These are phyloP conservation scores for Wickerhamomyces kurtzmanii DNA, from an alignment of 805 yeast genomes.

Conservation along the genomic window DNA sequence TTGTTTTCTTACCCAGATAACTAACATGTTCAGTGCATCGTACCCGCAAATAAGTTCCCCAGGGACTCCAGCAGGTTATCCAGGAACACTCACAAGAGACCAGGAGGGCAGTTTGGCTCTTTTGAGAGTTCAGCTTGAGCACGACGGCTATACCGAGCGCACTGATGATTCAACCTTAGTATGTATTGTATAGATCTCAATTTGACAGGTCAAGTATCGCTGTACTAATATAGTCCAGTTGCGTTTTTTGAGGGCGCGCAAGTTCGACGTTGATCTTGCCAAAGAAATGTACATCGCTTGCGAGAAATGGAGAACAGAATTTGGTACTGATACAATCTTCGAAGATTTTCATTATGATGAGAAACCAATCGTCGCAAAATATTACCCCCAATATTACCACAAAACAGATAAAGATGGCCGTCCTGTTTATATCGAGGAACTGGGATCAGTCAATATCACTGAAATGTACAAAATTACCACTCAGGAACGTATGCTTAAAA, in stretches of 20 bases:
- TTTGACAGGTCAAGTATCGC: not conserved
- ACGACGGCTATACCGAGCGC: constrained; percentile 63
- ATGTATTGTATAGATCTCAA: not conserved
- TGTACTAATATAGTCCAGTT: constrained; percentile 24
- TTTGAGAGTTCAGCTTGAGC: constrained; percentile 47
- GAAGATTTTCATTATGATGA: constrained; percentile 88
- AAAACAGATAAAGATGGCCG: constrained; percentile 96
- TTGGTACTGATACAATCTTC: constrained; percentile 79
- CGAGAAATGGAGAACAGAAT: constrained; percentile 86
- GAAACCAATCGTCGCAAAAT: constrained; percentile 80
- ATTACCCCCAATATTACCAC: constrained; percentile 95
- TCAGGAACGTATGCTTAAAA: constrained; percentile 92
- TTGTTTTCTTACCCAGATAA: not conserved
- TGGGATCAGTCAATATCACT: constrained; percentile 81
- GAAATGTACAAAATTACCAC: constrained; percentile 92
- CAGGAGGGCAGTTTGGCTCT: constrained; percentile 53
- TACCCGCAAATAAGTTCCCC: constrained; percentile 65
- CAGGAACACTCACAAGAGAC: constrained; percentile 65
- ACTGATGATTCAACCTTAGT: constrained; percentile 74
- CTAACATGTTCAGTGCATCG: constrained; percentile 22
- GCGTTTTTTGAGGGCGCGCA: constrained; percentile 91
- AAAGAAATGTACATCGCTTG: constrained; percentile 76
- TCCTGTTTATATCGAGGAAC: constrained; percentile 89
- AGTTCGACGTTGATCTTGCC: constrained; percentile 77
- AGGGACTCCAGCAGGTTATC: constrained; percentile 62